Base-by-base conservation (phyloP, 495 filamentous ascomycete species). In the Podospora pseudopauciseta region DNA sequence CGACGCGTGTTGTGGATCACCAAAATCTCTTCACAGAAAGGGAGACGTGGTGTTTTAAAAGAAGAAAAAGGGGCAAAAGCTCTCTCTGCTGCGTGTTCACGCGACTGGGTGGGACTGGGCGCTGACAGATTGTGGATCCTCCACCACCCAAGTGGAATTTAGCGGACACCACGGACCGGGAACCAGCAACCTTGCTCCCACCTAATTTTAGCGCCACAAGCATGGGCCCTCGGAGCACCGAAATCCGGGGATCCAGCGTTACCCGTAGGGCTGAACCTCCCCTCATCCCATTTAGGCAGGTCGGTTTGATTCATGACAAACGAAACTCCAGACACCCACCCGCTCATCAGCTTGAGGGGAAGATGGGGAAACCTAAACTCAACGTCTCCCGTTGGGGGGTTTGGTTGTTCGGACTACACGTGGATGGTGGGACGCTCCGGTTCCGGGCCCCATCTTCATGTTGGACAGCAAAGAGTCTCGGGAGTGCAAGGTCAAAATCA, bases 181-280 rank as follows among this genome's bases (percentile, higher is more conserved):
- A 49, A 49, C 39, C 39, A 23, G 23, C 39, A 49, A 49, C 13
- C 39, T 7, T 23, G 23, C 23, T 23, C 1, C 23, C 23, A 23
- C 23, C 23, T 23, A 2, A 49, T 49, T 49, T 49, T 49, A 49
- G 39, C 39, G 39, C 39, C 39, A 23, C 23, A 49, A 49, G 39
- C 39, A 49, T 11, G 13, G 39, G 39, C 39, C 39, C 39, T 49
- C 39, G 39, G 39, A 49, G 39, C 39, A 49, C 39, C 39, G 5
- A 49, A 49, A 49, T 49, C 39, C 39, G 39, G 39, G 39, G 39
- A 16, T 32, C 39, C 39, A 57, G 23, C n/a, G 6, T 56, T 6
- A 18, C 56, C 23, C 63, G 44, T 65, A 69, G 67, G 67, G 67
- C 67, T 69, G 67, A 69, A 60, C 58, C 44, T 65, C 27, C 39